These are phyloP conservation scores for Pythium myriotylum DNA, from an alignment of 352 stramenopile genomes.

Conservation along the genomic window DNA sequence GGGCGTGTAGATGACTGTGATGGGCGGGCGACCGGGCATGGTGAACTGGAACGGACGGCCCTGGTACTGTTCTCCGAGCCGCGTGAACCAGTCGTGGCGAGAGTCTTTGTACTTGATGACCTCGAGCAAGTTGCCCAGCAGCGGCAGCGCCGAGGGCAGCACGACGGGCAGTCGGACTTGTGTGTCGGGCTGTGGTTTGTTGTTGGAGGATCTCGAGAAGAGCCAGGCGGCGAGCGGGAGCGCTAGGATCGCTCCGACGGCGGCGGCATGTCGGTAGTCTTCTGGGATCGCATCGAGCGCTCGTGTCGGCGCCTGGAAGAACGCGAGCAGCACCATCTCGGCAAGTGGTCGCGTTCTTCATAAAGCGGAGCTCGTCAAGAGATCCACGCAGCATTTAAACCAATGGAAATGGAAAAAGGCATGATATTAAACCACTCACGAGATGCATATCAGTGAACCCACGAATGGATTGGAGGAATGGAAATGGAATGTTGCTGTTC, in stretches of 20 bases:
- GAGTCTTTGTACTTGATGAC: not conserved
- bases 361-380: too few relatives aligned
- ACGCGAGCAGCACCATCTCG: constrained; percentile 3
- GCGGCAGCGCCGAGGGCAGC: constrained; percentile 7
- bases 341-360: too few relatives aligned
- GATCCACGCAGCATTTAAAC: too few relatives aligned
- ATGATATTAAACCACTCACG: too few relatives aligned
- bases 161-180: not conserved
- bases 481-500: too few relatives aligned
- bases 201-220: not conserved
- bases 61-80: constrained; percentile 7
- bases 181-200: not conserved
- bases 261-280: too few relatives aligned
- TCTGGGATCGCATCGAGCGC: not conserved
- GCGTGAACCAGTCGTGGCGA: constrained; percentile 19
- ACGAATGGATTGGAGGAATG: too few relatives aligned
- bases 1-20: constrained; percentile 24
- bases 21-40: constrained; percentile 1
- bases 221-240: constrained; percentile 9
- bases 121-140: constrained; percentile 15
- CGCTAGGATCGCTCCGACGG: not conserved
- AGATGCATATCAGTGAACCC: too few relatives aligned
- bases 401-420: too few relatives aligned
- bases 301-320: constrained; percentile 5
- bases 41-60: constrained; percentile 4